Evolutionary conservation across 129 eudicot genomes (phyloP).

Genomic region (Helianthus tuberosus): DNA sequence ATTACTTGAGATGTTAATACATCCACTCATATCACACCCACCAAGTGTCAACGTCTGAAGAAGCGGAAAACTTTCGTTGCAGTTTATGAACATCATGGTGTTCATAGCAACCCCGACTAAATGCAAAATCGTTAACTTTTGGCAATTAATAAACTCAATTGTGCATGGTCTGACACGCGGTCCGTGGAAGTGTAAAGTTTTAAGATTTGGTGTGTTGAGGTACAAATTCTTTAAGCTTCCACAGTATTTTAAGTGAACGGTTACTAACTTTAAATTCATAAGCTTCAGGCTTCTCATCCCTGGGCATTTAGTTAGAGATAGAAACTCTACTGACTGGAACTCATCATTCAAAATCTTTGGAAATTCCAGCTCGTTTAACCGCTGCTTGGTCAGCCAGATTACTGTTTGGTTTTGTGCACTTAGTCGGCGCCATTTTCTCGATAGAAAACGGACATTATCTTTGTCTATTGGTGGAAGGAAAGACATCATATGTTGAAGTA

Average conservation of each 20-base stretch:
- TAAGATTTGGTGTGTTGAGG: conserved; percentile 24
- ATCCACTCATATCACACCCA: conserved; percentile 16
- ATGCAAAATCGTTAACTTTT: background rate
- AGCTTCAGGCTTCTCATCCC: conserved; percentile 23
- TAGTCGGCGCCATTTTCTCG: conserved; percentile 23
- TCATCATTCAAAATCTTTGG: conserved; percentile 9
- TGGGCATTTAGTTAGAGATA: background rate
- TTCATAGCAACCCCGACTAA: conserved; percentile 22
- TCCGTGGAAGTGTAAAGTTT: conserved; percentile 15
- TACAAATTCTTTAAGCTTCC: conserved; percentile 8
- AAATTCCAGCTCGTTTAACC: conserved; percentile 13
- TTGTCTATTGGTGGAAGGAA: conserved; percentile 9
- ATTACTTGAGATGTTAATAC: conserved; percentile 16
- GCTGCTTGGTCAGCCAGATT: background rate
- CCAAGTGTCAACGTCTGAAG: conserved; percentile 14
- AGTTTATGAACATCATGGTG: conserved; percentile 16
- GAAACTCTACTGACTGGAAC: conserved; percentile 21
- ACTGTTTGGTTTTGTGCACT: background rate
- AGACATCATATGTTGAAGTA: conserved; percentile 17
- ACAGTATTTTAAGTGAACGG: conserved; percentile 1
- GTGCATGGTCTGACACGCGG: conserved; percentile 3
- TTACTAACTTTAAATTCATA: conserved; percentile 6
- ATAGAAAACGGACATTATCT: background rate
- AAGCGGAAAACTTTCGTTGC: conserved; percentile 7
- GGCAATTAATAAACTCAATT: conserved; percentile 13